Evolutionary conservation across 2,329 filamentous ascomycete genomes (phyloP).

Genomic region (Herpotrichia juniperi): DNA sequence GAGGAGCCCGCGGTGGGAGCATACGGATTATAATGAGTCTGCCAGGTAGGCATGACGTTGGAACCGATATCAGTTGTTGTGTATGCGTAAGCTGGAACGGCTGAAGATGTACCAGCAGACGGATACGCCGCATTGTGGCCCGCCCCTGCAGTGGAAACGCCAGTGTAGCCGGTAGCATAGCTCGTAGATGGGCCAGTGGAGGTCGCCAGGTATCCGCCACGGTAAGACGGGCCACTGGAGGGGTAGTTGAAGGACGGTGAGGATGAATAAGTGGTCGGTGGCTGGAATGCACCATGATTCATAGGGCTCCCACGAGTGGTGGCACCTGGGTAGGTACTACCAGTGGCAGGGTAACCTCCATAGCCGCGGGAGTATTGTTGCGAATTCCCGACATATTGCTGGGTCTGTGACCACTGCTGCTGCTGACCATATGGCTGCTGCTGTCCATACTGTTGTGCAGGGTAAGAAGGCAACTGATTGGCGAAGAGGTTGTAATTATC

Average conservation of each 20-base stretch:
- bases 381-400: conserved; percentile 28
- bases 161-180: conserved; percentile 17
- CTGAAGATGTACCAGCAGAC: conserved; percentile 8
- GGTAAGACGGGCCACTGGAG: conserved; percentile 25
- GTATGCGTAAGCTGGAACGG: too few species aligned
- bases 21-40: conserved; percentile 1
- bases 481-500: conserved; percentile 33
- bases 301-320: conserved; percentile 36
- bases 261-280: conserved; percentile 31
- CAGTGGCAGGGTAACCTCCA: conserved; percentile 17
- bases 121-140: conserved; percentile 21
- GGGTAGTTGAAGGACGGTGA: conserved; percentile 27
- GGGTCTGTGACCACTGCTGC: conserved; percentile 29
- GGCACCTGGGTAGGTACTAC: conserved; percentile 24
- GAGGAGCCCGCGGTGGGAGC: conserved; percentile 2
- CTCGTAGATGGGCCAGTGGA: neutral
- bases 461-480: conserved; percentile 35
- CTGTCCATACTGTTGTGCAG: conserved; percentile 26
- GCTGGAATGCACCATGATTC: conserved; percentile 39
- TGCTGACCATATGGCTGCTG: conserved; percentile 35
- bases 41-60: too few species aligned
- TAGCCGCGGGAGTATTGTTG: conserved; percentile 30
- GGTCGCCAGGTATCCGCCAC: conserved; percentile 26
- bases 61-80: too few species aligned
- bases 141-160: conserved; percentile 20